These are phyloP conservation scores for Dryadomyces quercivorus DNA, from an alignment of 2,329 filamentous ascomycete species.

Conservation along the genomic window DNA sequence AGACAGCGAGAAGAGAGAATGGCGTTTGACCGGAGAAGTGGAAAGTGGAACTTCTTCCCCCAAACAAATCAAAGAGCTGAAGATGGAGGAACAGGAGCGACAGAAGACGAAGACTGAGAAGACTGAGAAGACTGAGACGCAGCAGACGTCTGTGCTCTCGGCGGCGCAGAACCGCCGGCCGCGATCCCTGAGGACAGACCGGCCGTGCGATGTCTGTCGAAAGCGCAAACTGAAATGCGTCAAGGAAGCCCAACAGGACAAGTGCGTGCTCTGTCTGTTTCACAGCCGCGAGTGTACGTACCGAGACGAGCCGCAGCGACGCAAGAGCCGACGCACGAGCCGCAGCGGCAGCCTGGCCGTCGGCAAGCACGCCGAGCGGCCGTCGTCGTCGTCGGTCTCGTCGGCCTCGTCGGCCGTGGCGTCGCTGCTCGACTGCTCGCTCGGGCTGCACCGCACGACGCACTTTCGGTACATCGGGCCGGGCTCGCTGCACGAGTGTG, in stretches of 20 bases:
- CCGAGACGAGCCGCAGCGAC: conserved; percentile 45
- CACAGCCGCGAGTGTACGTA: conserved; percentile 58
- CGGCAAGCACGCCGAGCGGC: not conserved
- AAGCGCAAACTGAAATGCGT: conserved; percentile 55
- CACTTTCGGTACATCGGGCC: conserved; percentile 49
- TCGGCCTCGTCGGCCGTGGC: conserved; percentile 9
- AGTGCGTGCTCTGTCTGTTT: conserved; percentile 53
- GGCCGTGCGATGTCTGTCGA: conserved; percentile 53
- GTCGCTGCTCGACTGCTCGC: conserved; percentile 25
- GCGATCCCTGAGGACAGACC: conserved; percentile 11
- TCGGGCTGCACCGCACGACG: conserved; percentile 45
- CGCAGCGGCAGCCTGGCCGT: not conserved
- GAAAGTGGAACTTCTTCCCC: too few relatives aligned
- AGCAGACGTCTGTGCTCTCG: too few relatives aligned
- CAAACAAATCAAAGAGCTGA: too few relatives aligned
- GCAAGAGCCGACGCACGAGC: conserved; percentile 28
- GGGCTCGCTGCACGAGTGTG: conserved; percentile 23
- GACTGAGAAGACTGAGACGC: too few relatives aligned
- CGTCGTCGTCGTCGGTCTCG: conserved; percentile 8
- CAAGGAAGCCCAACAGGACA: conserved; percentile 43
- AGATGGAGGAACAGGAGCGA: too few relatives aligned
- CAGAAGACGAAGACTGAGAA: too few relatives aligned
- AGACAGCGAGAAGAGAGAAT: too few relatives aligned
- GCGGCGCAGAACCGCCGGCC: not conserved
- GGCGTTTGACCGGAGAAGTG: too few relatives aligned